These are phyloP conservation scores for Lactifluus subvellereus DNA, from an alignment of 768 basidiomycete species.

Conservation along the genomic window DNA sequence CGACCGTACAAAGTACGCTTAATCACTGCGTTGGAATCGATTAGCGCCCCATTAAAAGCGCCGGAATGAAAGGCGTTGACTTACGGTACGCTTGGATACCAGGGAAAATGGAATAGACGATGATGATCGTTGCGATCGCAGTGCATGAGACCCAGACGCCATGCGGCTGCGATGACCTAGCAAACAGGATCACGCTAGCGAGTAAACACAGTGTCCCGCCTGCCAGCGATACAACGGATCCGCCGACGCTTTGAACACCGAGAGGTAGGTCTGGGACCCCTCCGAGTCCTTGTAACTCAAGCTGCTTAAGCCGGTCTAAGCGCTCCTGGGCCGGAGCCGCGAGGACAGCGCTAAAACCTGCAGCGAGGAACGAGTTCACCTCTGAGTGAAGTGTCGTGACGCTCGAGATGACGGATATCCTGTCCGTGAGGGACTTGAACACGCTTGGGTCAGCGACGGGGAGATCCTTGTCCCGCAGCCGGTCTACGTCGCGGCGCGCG, in stretches of 20 bases:
- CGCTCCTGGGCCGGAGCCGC: too few species aligned
- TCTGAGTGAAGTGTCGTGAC: background rate
- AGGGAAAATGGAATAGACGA: background rate
- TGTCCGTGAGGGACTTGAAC: background rate
- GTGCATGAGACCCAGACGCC: slow-evolving; percentile 12
- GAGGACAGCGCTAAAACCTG: too few species aligned
- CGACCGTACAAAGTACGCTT: slow-evolving; percentile 8
- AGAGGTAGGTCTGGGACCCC: background rate
- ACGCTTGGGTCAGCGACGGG: background rate
- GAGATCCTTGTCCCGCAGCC: background rate
- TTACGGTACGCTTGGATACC: background rate
- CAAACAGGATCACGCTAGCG: slow-evolving; percentile 10
- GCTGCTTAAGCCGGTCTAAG: too few species aligned
- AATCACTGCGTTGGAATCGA: slow-evolving; percentile 1
- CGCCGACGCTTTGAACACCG: background rate
- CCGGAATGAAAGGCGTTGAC: background rate
- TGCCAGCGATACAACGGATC: background rate
- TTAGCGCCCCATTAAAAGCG: background rate
- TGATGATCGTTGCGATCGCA: background rate
- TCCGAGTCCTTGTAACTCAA: too few species aligned
- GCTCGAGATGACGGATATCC: background rate
- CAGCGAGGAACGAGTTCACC: too few species aligned
- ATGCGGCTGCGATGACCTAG: slow-evolving; percentile 4
- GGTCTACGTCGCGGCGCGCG: background rate
- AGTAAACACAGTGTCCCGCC: slow-evolving; percentile 12